Conservation (phyloP, 768 basidiomycete species). For the Gloeophyllum trabeum region DNA sequence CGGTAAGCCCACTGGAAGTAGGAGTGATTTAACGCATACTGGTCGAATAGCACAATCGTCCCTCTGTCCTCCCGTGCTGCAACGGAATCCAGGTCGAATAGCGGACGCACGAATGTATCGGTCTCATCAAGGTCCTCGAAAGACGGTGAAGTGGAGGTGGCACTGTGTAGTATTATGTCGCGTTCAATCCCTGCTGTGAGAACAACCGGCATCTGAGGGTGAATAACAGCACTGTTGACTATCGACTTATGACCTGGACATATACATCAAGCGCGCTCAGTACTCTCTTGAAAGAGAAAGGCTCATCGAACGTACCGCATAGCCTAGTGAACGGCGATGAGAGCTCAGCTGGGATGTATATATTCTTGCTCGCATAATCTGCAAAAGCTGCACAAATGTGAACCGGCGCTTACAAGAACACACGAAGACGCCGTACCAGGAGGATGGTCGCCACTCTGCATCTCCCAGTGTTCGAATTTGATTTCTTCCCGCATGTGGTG, state of each 20-base stretch:
- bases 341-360: constrained; percentile 52
- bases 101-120: constrained; percentile 31
- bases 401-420: constrained; percentile 1
- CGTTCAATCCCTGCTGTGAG: constrained; percentile 69
- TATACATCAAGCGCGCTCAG: background rate
- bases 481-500: constrained; percentile 33
- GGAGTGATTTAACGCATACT: too few relatives aligned
- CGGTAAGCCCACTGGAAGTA: too few relatives aligned
- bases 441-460: constrained; percentile 16
- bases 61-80: constrained; percentile 32
- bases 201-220: constrained; percentile 57
- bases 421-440: constrained; percentile 23
- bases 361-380: constrained; percentile 22
- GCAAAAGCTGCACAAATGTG: constrained; percentile 32
- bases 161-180: constrained; percentile 56
- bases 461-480: constrained; percentile 32
- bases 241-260: constrained; percentile 60
- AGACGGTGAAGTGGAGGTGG: constrained; percentile 41
- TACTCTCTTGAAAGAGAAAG: too few relatives aligned
- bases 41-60: constrained; percentile 61
- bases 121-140: constrained; percentile 32
- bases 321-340: constrained; percentile 57
- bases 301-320: constrained; percentile 2
- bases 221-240: constrained; percentile 63
- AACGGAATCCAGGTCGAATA: constrained; percentile 23